These are phyloP conservation scores for Euphrasia confusa DNA, from an alignment of 257 asterid genomes.

Conservation along the genomic window DNA sequence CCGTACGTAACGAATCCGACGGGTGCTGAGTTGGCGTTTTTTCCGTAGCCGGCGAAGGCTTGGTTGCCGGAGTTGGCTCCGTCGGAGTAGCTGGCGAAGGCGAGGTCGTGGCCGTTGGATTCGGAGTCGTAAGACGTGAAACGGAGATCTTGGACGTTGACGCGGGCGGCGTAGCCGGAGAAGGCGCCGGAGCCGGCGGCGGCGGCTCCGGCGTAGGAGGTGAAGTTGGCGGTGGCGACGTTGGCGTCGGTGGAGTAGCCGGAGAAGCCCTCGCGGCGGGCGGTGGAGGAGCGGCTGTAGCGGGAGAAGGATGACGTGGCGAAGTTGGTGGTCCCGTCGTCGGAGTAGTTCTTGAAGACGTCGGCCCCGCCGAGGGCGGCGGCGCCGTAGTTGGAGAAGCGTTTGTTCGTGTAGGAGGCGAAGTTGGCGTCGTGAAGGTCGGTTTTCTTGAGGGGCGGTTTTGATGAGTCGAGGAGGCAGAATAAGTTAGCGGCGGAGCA, in stretches of 20 bases:
- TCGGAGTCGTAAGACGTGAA: slow-evolving; percentile 66
- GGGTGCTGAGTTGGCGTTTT: slow-evolving; percentile 56
- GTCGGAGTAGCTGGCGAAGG: slow-evolving; percentile 56
- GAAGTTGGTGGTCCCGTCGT: slow-evolving; percentile 40
- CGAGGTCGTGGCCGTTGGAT: slow-evolving; percentile 49
- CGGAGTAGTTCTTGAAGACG: slow-evolving; percentile 65
- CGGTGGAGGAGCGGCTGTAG: slow-evolving; percentile 63
- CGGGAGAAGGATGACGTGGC: slow-evolving; percentile 49
- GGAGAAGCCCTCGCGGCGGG: slow-evolving; percentile 51
- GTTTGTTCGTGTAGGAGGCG: slow-evolving; percentile 47
- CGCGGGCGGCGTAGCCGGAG: slow-evolving; percentile 54
- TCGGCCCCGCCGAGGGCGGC: slow-evolving; percentile 53
- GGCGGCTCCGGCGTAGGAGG: slow-evolving; percentile 57
- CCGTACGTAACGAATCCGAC: slow-evolving; percentile 60
- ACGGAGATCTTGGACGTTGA: slow-evolving; percentile 67
- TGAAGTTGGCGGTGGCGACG: slow-evolving; percentile 61
- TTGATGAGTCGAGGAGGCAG: slow-evolving; percentile 34
- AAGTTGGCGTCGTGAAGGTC: slow-evolving; percentile 42
- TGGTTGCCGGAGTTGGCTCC: slow-evolving; percentile 74
- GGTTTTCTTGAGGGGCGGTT: neutral
- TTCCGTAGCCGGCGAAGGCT: slow-evolving; percentile 49
- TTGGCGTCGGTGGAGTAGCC: slow-evolving; percentile 67
- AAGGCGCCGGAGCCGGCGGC: slow-evolving; percentile 66
- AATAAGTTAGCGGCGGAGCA: slow-evolving; percentile 68
- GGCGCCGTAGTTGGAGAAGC: slow-evolving; percentile 52